These are phyloP conservation scores for Drechslerella stenobrocha DNA, from an alignment of 2,329 filamentous ascomycete genomes.

Conservation along the genomic window DNA sequence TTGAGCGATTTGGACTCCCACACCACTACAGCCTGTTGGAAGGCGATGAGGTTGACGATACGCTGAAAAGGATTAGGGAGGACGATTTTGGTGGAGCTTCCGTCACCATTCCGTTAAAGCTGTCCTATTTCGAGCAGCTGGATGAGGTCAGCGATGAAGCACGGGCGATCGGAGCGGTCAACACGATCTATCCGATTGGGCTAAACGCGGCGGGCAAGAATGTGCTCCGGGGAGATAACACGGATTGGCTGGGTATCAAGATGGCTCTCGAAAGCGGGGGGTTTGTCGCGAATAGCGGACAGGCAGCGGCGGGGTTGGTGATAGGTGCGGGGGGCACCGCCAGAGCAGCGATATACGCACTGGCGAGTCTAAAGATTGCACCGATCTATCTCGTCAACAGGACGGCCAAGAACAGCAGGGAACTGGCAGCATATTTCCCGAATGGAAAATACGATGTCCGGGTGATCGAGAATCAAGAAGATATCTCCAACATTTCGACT, in stretches of 20 bases:
- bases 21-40: slow-evolving; percentile 79
- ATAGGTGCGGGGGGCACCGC: slow-evolving; percentile 91
- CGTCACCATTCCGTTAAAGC: slow-evolving; percentile 92
- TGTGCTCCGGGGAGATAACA: slow-evolving; percentile 81
- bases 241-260: slow-evolving; percentile 92
- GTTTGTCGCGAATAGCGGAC: slow-evolving; percentile 58
- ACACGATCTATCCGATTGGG: slow-evolving; percentile 75
- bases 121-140: slow-evolving; percentile 78
- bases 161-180: slow-evolving; percentile 83
- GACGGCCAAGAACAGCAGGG: slow-evolving; percentile 68
- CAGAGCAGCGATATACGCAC: slow-evolving; percentile 83
- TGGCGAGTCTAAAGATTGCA: slow-evolving; percentile 78
- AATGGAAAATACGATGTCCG: slow-evolving; percentile 68
- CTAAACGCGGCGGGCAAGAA: slow-evolving; percentile 56
- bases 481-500: slow-evolving; percentile 60
- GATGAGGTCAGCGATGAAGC: slow-evolving; percentile 80
- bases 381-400: slow-evolving; percentile 88
- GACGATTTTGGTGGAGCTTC: slow-evolving; percentile 87
- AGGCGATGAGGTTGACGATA: slow-evolving; percentile 62
- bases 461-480: slow-evolving; percentile 63
- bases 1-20: slow-evolving; percentile 74
- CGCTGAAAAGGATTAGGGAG: slow-evolving; percentile 68
- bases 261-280: slow-evolving; percentile 73
- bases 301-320: slow-evolving; percentile 68
- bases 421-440: slow-evolving; percentile 73